Base-by-base conservation (phyloP, 768 basidiomycete genomes). In the Polyporus arcularius region DNA sequence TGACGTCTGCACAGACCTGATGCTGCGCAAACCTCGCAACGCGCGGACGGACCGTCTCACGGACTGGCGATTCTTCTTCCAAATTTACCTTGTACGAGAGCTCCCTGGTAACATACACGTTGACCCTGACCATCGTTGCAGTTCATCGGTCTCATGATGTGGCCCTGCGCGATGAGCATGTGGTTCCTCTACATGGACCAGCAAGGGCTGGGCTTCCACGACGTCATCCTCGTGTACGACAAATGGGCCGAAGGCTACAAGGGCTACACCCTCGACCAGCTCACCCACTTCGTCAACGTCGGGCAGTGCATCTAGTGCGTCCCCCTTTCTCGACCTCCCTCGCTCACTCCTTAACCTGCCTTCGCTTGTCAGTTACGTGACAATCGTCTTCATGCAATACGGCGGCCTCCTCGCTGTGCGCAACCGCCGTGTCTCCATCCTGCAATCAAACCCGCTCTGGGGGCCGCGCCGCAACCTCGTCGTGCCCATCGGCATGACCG, bases 381-480 rank as follows among this genome's bases (percentile, higher is more conserved):
- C 81, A 16, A 74, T 82, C 66, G 81, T 82, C 43, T 73, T 84
- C 55, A 85, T 85, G 82, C 86, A 87, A 72, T 85, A 80, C 79
- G 82, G 82, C 40, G 85, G 84, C 64, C 74, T 87, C 8, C 75
- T 87, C 18, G 74, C 84, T 0, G 82, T 83, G 0, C 80, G 86
- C 21, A 82, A 82, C 9, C 79, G 86, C 26, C 77, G 77, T 15
- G 76, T 84, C 18, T 80, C 81, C 26, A 76, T 86, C 40, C 76
- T 87, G 72, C 80, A 84, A 62, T 81, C 83, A 41, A 81, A 81
- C 41, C 85, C 85, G 1, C 57, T 73, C 32, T 79, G 81, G 76
- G 79, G 79, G 11, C 79, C 79, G 7, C 77, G 80, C 40, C 71
- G 64, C n/a, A 82, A 82, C 62, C 58, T 76, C 15, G 62, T 73